These are phyloP conservation scores for Botrytis fragariae DNA, from an alignment of 2,329 filamentous ascomycete genomes.

Conservation along the genomic window DNA sequence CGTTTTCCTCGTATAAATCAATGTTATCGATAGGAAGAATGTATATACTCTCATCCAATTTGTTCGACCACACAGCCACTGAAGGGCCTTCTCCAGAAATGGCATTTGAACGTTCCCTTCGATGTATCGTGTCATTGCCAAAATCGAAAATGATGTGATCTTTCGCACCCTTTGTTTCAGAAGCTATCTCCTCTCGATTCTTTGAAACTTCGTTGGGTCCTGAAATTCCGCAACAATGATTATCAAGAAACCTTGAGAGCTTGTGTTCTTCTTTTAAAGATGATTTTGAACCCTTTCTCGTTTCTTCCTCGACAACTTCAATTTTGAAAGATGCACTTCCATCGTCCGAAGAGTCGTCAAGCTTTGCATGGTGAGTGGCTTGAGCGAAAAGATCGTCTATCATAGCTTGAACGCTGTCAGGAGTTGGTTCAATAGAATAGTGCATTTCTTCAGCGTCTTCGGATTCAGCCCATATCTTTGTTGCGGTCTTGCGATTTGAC, in stretches of 20 bases:
- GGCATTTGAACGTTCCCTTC: constrained; percentile 9
- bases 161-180: neutral
- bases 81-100: neutral
- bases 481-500: neutral
- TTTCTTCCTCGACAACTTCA: neutral
- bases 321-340: neutral
- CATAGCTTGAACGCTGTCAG: neutral
- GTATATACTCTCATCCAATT: neutral
- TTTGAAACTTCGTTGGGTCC: neutral
- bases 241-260: neutral
- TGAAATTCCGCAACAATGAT: neutral
- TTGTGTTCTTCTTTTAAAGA: neutral
- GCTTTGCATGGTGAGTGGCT: neutral
- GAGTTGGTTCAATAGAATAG: neutral
- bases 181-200: neutral
- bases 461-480: neutral
- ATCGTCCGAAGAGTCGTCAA: neutral
- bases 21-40: neutral
- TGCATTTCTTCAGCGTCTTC: neutral
- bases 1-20: constrained; percentile 6
- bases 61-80: neutral
- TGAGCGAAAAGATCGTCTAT: neutral
- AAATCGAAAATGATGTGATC: neutral
- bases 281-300: neutral
- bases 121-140: neutral